Evolutionary conservation across 2,329 filamentous ascomycete genomes (phyloP).

Genomic region (Trichophyton simii): DNA sequence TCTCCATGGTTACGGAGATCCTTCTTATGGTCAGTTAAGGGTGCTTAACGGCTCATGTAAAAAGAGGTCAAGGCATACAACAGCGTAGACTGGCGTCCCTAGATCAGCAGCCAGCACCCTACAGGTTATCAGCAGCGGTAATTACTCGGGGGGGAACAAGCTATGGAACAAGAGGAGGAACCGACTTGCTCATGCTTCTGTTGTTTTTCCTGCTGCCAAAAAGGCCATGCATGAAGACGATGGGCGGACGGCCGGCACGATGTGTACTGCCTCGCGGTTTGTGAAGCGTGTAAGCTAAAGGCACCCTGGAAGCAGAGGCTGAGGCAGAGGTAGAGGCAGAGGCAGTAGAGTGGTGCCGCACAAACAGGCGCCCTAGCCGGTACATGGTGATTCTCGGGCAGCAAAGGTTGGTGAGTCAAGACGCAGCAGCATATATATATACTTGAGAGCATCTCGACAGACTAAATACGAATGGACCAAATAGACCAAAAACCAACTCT

Average conservation of each 20-base stretch:
- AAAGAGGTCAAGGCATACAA: not conserved
- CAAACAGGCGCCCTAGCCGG: not conserved
- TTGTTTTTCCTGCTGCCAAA: slow-evolving; percentile 8
- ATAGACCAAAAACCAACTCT: slow-evolving; percentile 13
- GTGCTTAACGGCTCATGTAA: not conserved
- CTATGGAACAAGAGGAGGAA: not conserved
- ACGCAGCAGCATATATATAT: not conserved
- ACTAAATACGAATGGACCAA: not conserved
- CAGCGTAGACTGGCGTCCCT: slow-evolving; percentile 1
- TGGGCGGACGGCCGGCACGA: not conserved
- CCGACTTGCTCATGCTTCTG: slow-evolving; percentile 7
- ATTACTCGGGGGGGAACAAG: too few relatives aligned
- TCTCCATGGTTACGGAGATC: slow-evolving; percentile 7
- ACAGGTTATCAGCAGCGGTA: not conserved
- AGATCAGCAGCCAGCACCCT: slow-evolving; percentile 5
- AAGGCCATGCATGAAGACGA: slow-evolving; percentile 8
- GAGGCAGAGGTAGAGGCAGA: not conserved
- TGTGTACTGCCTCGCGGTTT: not conserved
- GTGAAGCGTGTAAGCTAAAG: slow-evolving; percentile 3
- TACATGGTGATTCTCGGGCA: not conserved
- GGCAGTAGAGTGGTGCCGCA: not conserved
- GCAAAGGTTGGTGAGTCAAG: not conserved
- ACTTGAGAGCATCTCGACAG: not conserved
- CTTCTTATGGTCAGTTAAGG: not conserved
- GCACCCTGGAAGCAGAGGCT: not conserved